Base-by-base conservation (phyloP, 768 basidiomycete genomes). In the Boletus vermiculosoides region DNA sequence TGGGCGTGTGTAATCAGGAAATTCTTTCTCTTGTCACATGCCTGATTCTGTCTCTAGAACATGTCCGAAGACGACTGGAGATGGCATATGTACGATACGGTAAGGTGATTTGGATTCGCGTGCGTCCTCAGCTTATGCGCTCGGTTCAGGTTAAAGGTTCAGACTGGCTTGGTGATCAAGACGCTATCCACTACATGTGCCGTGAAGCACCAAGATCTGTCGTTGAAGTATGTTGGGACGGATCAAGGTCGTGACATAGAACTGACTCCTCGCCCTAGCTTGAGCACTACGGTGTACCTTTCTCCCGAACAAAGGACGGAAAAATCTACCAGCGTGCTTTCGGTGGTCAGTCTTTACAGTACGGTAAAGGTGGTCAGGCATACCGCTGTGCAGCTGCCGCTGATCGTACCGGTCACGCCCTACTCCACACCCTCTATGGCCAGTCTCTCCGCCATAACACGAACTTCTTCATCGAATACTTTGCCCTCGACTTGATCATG, bases 21-120 rank as follows among this genome's bases (percentile, higher is more conserved):
- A 50, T 9, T 42, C 42, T 45, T 53, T 23, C 15, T 47, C 28
- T 57, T 2, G 60, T 64, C 51, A 22, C 60, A 45, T 12, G 40
- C 22, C 55, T 52, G 36, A 46, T 31, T 22, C 22, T 36, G 15
- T 45, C 31, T 50, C 34, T 70, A 93, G 87, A 97, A 98, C 78
- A 95, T 98, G 94, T 97, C 94, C 5, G 97, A 99, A 77, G 97
- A 98, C 69, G 94, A 98, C 72, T 98, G 95, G 94, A 79, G 94
- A 75, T 97, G 94, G 95, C 95, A 97, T 71, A 97, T 96, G 94
- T 96, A 94, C 68, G 92, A 93, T 70, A 94, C 92, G 50, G 92
- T 92, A 71, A 66, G 88, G 74, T 55, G 7, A 47, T 36, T 22
- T 45, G 34, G 46, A 54, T 45, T 44, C 42, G 40, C 33, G 23